Conservation (phyloP, 164 flowering plant genomes). For the Dillenia suffruticosa region DNA sequence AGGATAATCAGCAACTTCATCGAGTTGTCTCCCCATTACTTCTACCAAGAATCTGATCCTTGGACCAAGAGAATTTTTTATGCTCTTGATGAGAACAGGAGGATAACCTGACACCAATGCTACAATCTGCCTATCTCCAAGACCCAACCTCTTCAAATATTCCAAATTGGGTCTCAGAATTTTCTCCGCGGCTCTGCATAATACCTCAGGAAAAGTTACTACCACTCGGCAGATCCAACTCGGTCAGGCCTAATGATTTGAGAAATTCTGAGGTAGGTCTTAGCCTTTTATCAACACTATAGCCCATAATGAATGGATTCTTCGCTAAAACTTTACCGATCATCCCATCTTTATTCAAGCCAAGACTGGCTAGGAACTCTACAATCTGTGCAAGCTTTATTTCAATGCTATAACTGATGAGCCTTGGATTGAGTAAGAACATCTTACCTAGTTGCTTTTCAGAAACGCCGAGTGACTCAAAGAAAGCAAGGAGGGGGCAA, state of each 20-base stretch:
- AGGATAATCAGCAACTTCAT: constrained; percentile 74
- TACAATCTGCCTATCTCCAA: constrained; percentile 53
- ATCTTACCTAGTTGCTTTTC: constrained; percentile 79
- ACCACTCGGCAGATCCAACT: constrained; percentile 54
- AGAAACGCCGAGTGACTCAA: constrained; percentile 72
- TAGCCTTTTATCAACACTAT: constrained; percentile 80
- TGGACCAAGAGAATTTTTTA: constrained; percentile 78
- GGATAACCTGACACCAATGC: constrained; percentile 75
- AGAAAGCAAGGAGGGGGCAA: constrained; percentile 88
- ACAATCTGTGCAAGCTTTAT: constrained; percentile 61
- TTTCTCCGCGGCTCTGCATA: constrained; percentile 84
- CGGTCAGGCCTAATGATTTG: constrained; percentile 58
- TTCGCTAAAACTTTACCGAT: constrained; percentile 73
- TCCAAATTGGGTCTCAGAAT: constrained; percentile 55
- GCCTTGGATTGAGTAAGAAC: constrained; percentile 78
- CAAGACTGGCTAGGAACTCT: constrained; percentile 63
- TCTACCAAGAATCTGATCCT: constrained; percentile 71
- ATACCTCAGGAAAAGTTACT: constrained; percentile 61
- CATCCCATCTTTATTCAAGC: constrained; percentile 58
- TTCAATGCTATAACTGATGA: constrained; percentile 90
- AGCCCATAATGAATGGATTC: constrained; percentile 86
- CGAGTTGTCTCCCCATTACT: constrained; percentile 69
- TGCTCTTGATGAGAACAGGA: constrained; percentile 81
- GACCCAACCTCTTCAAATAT: constrained; percentile 58
- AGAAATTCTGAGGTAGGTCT: constrained; percentile 76